Conservation (phyloP, 768 basidiomycete species). For the Lactifluus subvellereus region DNA sequence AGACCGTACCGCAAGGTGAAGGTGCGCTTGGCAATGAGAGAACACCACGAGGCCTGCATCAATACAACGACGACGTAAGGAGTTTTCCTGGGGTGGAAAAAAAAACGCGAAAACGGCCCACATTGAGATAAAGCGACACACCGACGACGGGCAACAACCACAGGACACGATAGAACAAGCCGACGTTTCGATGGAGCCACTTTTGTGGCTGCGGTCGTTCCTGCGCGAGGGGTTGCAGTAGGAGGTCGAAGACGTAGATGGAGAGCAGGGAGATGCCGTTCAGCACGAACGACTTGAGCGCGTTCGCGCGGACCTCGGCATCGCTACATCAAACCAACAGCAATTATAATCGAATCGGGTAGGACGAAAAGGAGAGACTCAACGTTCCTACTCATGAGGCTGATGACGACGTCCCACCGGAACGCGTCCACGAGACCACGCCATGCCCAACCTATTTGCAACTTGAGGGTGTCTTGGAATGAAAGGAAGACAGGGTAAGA, state of each 20-base stretch:
- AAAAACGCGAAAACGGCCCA: conserved; percentile 33
- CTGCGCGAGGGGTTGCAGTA: conserved; percentile 62
- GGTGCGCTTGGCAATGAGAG: conserved; percentile 65
- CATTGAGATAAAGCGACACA: conserved; percentile 76
- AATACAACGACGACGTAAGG: neutral
- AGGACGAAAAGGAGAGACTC: conserved; percentile 3
- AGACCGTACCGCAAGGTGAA: conserved; percentile 65
- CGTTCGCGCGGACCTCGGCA: conserved; percentile 64
- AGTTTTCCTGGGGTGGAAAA: neutral
- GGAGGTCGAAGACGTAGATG: conserved; percentile 68
- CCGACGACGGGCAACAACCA: conserved; percentile 79
- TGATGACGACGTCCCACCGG: conserved; percentile 61
- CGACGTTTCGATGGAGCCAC: conserved; percentile 67
- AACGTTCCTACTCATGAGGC: conserved; percentile 52
- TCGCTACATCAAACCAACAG: conserved; percentile 43
- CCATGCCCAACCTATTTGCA: conserved; percentile 56
- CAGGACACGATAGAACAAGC: conserved; percentile 68
- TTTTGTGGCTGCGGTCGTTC: conserved; percentile 48
- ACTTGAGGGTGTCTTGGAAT: conserved; percentile 48
- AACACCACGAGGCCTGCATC: conserved; percentile 69
- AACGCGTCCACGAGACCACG: conserved; percentile 64
- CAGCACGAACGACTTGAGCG: conserved; percentile 69
- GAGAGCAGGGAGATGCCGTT: conserved; percentile 67
- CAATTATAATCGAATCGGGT: neutral
- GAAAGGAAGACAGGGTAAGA: conserved; percentile 69